phyloP scores from a whole-genome alignment of 31 red algal genomes.

The Asparagopsis taxiformis region DNA sequence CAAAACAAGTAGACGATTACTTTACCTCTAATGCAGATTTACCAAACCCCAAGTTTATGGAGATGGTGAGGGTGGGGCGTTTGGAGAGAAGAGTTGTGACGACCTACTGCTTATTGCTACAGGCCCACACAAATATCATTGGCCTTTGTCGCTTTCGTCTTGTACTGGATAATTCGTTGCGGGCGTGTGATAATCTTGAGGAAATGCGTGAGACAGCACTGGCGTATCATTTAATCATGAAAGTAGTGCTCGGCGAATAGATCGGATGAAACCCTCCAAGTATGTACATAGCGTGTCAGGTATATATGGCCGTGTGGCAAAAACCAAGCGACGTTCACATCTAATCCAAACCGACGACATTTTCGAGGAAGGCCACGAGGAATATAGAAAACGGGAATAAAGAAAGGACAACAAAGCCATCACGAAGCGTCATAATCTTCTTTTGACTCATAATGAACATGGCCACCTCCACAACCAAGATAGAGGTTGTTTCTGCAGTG shows the following conservation, averaged over 20 bases:
- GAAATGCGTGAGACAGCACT: constrained; percentile 48
- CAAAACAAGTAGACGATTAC: constrained; percentile 21
- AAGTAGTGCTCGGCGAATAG: not conserved
- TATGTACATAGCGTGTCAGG: too few relatives aligned
- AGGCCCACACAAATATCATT: constrained; percentile 23
- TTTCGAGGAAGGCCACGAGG: constrained; percentile 71
- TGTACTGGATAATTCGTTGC: constrained; percentile 35
- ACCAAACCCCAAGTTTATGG: constrained; percentile 34
- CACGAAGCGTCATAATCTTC: constrained; percentile 46
- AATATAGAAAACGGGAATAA: constrained; percentile 71
- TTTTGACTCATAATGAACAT: constrained; percentile 52
- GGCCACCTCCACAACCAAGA: constrained; percentile 63
- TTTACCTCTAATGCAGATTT: constrained; percentile 20
- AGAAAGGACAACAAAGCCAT: constrained; percentile 39
- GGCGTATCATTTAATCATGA: constrained; percentile 23
- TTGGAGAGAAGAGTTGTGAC: constrained; percentile 57
- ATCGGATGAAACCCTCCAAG: not conserved
- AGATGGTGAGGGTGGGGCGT: constrained; percentile 30
- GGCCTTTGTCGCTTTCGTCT: constrained; percentile 43
- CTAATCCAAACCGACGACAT: constrained; percentile 78
- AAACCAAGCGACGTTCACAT: not conserved
- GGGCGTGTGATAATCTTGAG: constrained; percentile 10
- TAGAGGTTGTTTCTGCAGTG: constrained; percentile 80
- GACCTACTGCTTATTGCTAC: constrained; percentile 48
- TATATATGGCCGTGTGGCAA: too few relatives aligned